A percentile compares a stretch with the other conserved stretches of the same genome.
phyloP scores from a whole-genome alignment of 108 stramenopile species.

The Bacterosira constricta region DNA sequence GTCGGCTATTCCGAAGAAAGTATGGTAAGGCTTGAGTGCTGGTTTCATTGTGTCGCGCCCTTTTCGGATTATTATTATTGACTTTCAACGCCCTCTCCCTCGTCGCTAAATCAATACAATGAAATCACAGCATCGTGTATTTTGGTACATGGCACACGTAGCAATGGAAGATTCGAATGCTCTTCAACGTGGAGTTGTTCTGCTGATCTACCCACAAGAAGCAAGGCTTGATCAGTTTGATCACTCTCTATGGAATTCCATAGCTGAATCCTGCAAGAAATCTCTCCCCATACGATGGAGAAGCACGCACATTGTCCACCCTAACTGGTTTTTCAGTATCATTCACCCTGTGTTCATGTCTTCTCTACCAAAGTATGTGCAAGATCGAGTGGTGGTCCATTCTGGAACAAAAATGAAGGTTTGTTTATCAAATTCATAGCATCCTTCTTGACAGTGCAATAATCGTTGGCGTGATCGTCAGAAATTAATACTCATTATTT shows the following conservation, averaged over 20 bases:
- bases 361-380: constrained; percentile 30
- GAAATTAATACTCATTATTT: no score
- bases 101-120: not conserved
- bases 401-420: constrained; percentile 48
- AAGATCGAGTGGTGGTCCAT: constrained; percentile 40
- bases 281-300: constrained; percentile 32
- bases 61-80: not conserved
- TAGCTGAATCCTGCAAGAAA: constrained; percentile 35
- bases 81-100: not conserved
- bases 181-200: constrained; percentile 19
- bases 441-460: no score
- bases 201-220: constrained; percentile 47
- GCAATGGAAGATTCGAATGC: constrained; percentile 28
- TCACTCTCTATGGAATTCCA: constrained; percentile 38
- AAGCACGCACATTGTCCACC: constrained; percentile 41
- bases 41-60: not conserved
- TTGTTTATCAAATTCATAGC: no score
- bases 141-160: constrained; percentile 45
- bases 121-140: constrained; percentile 24
- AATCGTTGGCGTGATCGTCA: no score
- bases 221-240: constrained; percentile 45
- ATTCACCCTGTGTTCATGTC: constrained; percentile 46
- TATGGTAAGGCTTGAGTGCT: constrained; percentile 14
- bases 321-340: constrained; percentile 43
- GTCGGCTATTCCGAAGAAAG: constrained; percentile 35